These are phyloP conservation scores for Aspergillus persii DNA, from an alignment of 2,329 filamentous ascomycete species.

Conservation along the genomic window DNA sequence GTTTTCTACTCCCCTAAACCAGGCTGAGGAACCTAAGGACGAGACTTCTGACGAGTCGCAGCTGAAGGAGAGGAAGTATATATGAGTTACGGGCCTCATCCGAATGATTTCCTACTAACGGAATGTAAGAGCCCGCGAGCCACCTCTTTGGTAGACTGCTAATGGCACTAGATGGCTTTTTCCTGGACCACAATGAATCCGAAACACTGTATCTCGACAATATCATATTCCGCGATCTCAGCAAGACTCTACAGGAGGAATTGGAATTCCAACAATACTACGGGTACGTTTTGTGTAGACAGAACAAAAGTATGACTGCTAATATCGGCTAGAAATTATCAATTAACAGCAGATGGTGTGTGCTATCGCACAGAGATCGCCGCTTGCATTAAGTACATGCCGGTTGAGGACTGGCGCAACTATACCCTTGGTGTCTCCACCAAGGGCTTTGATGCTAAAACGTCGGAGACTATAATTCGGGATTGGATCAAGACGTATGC, in stretches of 20 bases:
- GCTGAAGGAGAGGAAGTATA: constrained; percentile 43
- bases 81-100: constrained; percentile 45
- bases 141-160: neutral
- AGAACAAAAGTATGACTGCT: neutral
- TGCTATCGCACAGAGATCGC: constrained; percentile 46
- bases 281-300: constrained; percentile 28
- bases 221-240: constrained; percentile 37
- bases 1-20: neutral
- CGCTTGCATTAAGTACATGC: constrained; percentile 41
- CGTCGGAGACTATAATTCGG: constrained; percentile 33
- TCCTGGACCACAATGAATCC: constrained; percentile 39
- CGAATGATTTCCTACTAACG: constrained; percentile 43
- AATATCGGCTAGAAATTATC: constrained; percentile 38
- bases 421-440: constrained; percentile 39
- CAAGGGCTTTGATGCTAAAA: constrained; percentile 27
- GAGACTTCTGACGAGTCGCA: constrained; percentile 12
- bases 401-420: constrained; percentile 37
- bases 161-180: constrained; percentile 40
- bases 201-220: constrained; percentile 44
- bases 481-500: constrained; percentile 37
- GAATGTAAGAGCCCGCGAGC: constrained; percentile 37
- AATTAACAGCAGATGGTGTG: constrained; percentile 35
- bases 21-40: neutral
- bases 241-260: constrained; percentile 29
- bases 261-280: constrained; percentile 38